These are phyloP conservation scores for Daldinia concentrica DNA, from an alignment of 495 filamentous ascomycete genomes.

Conservation along the genomic window DNA sequence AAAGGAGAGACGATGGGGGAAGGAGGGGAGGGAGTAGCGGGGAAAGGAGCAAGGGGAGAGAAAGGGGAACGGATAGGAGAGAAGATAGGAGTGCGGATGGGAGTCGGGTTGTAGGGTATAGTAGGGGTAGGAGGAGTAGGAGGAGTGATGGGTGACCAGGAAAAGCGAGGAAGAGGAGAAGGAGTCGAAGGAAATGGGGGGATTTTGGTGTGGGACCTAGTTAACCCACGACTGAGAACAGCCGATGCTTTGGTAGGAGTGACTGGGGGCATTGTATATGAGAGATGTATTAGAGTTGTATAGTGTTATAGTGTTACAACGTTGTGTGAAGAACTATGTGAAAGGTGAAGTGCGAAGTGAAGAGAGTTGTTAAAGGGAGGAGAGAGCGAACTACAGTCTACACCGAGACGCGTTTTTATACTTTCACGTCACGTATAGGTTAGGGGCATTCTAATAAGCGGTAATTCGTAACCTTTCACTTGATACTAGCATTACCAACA, in stretches of 20 bases:
- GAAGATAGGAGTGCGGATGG: conserved; percentile 36
- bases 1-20: conserved; percentile 18
- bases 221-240: conserved; percentile 43
- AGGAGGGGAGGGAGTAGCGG: conserved; percentile 26
- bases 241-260: conserved; percentile 36
- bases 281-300: neutral
- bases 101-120: conserved; percentile 30
- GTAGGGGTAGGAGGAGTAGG: neutral
- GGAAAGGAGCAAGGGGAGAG: conserved; percentile 34
- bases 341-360: conserved; percentile 14
- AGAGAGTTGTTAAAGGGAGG: conserved; percentile 11
- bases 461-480: neutral
- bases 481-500: conserved; percentile 1
- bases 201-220: conserved; percentile 31
- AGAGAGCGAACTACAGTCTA: neutral
- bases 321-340: neutral
- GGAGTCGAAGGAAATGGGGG: conserved; percentile 29
- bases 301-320: too few species aligned
- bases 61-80: conserved; percentile 45
- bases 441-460: conserved; percentile 18
- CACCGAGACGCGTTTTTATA: conserved; percentile 4
- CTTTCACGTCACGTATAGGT: neutral
- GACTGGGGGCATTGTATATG: conserved; percentile 21
- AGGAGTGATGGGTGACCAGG: neutral
- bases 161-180: conserved; percentile 12